Conservation (phyloP, 352 stramenopile species). For the Phytophthora nicotianae region DNA sequence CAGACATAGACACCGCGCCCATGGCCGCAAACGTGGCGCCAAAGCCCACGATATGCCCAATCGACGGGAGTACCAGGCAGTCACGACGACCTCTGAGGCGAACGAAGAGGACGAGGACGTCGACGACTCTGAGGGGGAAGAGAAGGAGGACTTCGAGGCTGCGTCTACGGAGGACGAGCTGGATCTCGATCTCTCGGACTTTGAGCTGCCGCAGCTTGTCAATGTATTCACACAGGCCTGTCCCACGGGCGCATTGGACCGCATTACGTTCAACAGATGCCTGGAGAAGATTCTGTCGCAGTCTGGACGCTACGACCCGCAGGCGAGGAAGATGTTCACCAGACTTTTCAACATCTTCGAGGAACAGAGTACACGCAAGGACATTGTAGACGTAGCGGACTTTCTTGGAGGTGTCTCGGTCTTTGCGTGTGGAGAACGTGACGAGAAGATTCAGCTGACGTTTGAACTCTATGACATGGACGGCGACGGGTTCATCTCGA, state of each 20-base stretch:
- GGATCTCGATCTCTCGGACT: conserved; percentile 81
- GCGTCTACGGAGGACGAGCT: conserved; percentile 36
- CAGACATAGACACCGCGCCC: conserved; percentile 13
- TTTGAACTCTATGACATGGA: conserved; percentile 90
- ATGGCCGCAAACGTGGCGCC: conserved; percentile 24
- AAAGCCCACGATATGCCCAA: conserved; percentile 22
- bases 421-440: conserved; percentile 77
- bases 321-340: conserved; percentile 75
- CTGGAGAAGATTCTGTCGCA: conserved; percentile 86
- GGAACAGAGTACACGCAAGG: conserved; percentile 36
- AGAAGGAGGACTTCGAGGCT: conserved; percentile 13
- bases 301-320: conserved; percentile 74
- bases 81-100: conserved; percentile 30
- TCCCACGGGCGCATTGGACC: conserved; percentile 73
- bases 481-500: conserved; percentile 82
- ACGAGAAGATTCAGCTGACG: conserved; percentile 84
- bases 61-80: conserved; percentile 14
- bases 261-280: conserved; percentile 66
- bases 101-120: conserved; percentile 35
- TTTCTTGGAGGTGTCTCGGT: conserved; percentile 86
- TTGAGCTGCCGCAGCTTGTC: conserved; percentile 83
- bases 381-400: conserved; percentile 79
- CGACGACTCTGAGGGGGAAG: conserved; percentile 18
- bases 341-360: conserved; percentile 86
- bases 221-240: conserved; percentile 84